phyloP scores from a whole-genome alignment of 106 monocot genomes.

The Phalaenopsis aphrodite region DNA sequence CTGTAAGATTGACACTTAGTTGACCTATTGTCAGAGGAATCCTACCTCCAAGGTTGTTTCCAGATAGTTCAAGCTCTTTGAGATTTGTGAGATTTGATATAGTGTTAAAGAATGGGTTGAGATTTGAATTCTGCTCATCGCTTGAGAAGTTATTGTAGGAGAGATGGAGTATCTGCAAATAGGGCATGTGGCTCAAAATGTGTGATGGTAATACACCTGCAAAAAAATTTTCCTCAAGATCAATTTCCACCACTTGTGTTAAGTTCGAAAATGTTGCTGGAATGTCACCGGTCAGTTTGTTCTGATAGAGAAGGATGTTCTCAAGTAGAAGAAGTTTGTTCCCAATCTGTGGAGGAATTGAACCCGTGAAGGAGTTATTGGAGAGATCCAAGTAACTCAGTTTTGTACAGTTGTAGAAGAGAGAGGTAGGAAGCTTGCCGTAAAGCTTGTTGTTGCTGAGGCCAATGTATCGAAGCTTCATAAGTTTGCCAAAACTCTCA shows the following conservation, averaged over 20 bases:
- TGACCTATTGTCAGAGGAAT: slow-evolving; percentile 15
- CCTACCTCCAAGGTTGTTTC: slow-evolving; percentile 23
- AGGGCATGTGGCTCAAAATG: slow-evolving; percentile 17
- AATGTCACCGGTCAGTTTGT: slow-evolving; percentile 21
- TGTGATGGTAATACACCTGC: slow-evolving; percentile 36
- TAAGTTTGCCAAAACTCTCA: slow-evolving; percentile 26
- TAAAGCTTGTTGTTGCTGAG: background rate
- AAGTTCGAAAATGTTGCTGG: slow-evolving; percentile 39
- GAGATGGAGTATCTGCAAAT: slow-evolving; percentile 23
- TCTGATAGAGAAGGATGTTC: slow-evolving; percentile 18
- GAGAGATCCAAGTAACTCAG: slow-evolving; percentile 35
- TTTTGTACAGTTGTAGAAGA: slow-evolving; percentile 27
- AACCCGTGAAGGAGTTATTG: slow-evolving; percentile 30
- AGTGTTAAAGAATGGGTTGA: slow-evolving; percentile 27
- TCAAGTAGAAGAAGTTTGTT: slow-evolving; percentile 18
- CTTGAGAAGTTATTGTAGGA: slow-evolving; percentile 38
- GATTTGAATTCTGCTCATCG: slow-evolving; percentile 23
- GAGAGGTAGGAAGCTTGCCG: background rate
- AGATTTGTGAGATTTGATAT: slow-evolving; percentile 35
- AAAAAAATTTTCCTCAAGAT: slow-evolving; percentile 37
- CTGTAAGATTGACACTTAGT: slow-evolving; percentile 19
- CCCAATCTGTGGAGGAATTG: slow-evolving; percentile 34
- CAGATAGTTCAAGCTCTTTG: slow-evolving; percentile 23
- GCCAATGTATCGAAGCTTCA: slow-evolving; percentile 21
- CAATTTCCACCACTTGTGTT: slow-evolving; percentile 19